Percentiles rank a stretch among this genome's conserved stretches.
Conservation (phyloP, 441 rosid genomes). For the Erodium moschatum region DNA sequence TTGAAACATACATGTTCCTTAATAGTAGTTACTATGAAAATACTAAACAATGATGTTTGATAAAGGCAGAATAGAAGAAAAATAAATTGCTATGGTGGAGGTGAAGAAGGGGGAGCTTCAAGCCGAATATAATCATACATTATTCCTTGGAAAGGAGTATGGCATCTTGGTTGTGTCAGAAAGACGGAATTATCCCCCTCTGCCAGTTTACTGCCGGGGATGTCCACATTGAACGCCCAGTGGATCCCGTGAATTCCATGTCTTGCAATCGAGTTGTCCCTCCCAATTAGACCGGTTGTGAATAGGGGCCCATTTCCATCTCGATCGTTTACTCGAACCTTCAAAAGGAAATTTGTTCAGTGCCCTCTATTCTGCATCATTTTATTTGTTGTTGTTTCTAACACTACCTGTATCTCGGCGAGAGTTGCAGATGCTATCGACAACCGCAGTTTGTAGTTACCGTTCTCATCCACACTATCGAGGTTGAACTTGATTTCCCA, state of each 20-base stretch:
- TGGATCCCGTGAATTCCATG: slow-evolving; percentile 86
- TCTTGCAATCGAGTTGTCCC: slow-evolving; percentile 80
- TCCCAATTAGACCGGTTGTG: slow-evolving; percentile 65
- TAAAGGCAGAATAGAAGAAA: too few relatives aligned
- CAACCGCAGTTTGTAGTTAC: slow-evolving; percentile 50
- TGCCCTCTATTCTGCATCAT: not conserved
- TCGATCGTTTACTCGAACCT: slow-evolving; percentile 63
- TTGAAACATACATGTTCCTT: too few relatives aligned
- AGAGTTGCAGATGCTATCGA: slow-evolving; percentile 85
- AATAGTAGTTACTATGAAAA: not conserved
- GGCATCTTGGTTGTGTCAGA: slow-evolving; percentile 50
- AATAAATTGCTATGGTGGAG: not conserved
- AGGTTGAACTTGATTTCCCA: slow-evolving; percentile 83
- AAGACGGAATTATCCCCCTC: slow-evolving; percentile 65
- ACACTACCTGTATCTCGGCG: slow-evolving; percentile 69
- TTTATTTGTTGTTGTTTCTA: too few relatives aligned
- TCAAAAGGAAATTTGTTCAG: slow-evolving; percentile 7
- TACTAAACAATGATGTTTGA: not conserved
- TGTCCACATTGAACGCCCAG: slow-evolving; percentile 52
- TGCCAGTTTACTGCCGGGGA: slow-evolving; percentile 37
- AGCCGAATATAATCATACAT: slow-evolving; percentile 90
- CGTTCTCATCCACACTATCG: slow-evolving; percentile 32
- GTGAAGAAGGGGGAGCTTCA: slow-evolving; percentile 44
- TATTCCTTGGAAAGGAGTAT: slow-evolving; percentile 59
- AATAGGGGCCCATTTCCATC: slow-evolving; percentile 35